A percentile compares a stretch with the other conserved stretches of the same genome.
Evolutionary conservation across 2,329 filamentous ascomycete genomes (phyloP).

Genomic region (Fusarium longipes): DNA sequence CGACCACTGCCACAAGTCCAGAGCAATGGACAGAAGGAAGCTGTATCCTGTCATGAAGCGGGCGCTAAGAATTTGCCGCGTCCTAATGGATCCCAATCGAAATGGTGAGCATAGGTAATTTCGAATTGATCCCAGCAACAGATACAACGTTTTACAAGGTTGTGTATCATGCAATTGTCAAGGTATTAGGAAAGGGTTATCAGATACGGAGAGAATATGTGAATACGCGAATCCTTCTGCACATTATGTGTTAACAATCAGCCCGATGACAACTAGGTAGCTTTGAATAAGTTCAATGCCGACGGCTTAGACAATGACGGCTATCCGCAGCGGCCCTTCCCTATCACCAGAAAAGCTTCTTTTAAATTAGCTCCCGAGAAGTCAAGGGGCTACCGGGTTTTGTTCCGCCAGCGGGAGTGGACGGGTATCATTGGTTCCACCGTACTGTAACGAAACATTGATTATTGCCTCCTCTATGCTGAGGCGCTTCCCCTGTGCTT

Average conservation of each 20-base stretch:
- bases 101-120: constrained; percentile 24
- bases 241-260: not conserved
- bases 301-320: not conserved
- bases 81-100: constrained; percentile 30
- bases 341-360: constrained; percentile 17
- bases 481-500: not conserved
- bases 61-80: constrained; percentile 29
- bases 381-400: not conserved
- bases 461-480: not conserved
- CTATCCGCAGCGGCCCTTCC: constrained; percentile 20
- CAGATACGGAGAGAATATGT: not conserved
- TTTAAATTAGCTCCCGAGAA: constrained; percentile 29
- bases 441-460: constrained; percentile 1
- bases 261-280: not conserved
- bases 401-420: constrained; percentile 19
- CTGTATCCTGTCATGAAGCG: not conserved
- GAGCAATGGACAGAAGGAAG: not conserved
- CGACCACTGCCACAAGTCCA: not conserved
- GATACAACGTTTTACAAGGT: constrained; percentile 15
- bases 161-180: constrained; percentile 12
- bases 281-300: not conserved
- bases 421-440: constrained; percentile 26
- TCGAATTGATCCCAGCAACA: constrained; percentile 7
- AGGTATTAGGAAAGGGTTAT: constrained; percentile 1
- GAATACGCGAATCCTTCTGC: not conserved